Evolutionary conservation across 2,329 filamentous ascomycete genomes (phyloP).

Genomic region (Xylaria arbuscula): DNA sequence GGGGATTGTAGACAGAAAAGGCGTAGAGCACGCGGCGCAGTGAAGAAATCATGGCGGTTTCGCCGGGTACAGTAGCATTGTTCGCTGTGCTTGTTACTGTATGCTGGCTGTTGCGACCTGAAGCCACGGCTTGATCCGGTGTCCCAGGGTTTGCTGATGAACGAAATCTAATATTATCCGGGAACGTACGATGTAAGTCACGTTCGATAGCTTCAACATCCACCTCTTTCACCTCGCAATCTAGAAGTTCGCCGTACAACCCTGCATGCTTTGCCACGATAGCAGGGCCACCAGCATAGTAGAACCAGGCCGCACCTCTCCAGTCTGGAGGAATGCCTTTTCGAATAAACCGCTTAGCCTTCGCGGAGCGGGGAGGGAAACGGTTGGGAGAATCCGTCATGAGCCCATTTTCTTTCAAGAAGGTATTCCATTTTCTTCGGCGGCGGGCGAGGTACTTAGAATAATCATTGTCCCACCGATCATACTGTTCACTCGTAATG

Average conservation of each 20-base stretch:
- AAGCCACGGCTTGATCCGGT: constrained; percentile 46
- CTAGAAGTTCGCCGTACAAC: constrained; percentile 78
- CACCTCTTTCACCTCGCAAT: constrained; percentile 71
- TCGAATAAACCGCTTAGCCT: constrained; percentile 88
- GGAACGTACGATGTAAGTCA: constrained; percentile 92
- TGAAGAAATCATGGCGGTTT: constrained; percentile 82
- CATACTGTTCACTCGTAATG: constrained; percentile 79
- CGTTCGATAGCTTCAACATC: constrained; percentile 93
- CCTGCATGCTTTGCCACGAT: constrained; percentile 80
- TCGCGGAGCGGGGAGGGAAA: constrained; percentile 83
- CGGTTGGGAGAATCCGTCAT: constrained; percentile 76
- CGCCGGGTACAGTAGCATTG: constrained; percentile 54
- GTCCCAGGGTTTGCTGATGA: constrained; percentile 59
- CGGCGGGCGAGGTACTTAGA: constrained; percentile 78
- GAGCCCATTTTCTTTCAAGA: constrained; percentile 81
- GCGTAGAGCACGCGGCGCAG: constrained; percentile 88
- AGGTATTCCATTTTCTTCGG: constrained; percentile 81
- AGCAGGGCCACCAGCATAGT: constrained; percentile 88
- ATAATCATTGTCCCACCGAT: constrained; percentile 82
- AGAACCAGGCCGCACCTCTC: constrained; percentile 97
- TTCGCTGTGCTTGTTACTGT: constrained; percentile 50
- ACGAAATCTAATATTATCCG: constrained; percentile 92
- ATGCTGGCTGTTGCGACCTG: constrained; percentile 53
- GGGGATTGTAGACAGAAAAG: constrained; percentile 90
- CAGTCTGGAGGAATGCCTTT: constrained; percentile 95